Conservation (phyloP, 768 basidiomycete species). For the Leccinum sublutescens region DNA sequence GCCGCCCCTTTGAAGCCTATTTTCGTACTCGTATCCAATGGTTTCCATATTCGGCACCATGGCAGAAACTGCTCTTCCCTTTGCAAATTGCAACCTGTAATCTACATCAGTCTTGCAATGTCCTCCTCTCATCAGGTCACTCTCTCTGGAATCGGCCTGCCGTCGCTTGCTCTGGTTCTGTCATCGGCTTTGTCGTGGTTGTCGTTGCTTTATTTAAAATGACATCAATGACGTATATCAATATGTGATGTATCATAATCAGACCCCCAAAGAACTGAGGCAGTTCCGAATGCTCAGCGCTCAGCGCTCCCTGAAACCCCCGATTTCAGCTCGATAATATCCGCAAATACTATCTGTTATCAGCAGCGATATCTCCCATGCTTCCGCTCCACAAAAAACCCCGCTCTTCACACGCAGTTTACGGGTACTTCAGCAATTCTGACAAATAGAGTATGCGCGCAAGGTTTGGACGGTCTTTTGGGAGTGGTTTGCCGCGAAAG, state of each 20-base stretch:
- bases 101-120: constrained; percentile 22
- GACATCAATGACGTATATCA: neutral
- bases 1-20: constrained; percentile 29
- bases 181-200: constrained; percentile 80
- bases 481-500: constrained; percentile 81
- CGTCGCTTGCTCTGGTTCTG: constrained; percentile 74
- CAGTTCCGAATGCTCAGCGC: constrained; percentile 79
- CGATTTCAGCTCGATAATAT: constrained; percentile 10
- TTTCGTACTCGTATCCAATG: constrained; percentile 42
- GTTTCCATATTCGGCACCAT: constrained; percentile 86
- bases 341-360: neutral
- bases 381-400: constrained; percentile 11
- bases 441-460: constrained; percentile 38
- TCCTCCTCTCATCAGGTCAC: constrained; percentile 39
- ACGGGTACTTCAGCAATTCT: constrained; percentile 42
- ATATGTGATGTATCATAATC: constrained; percentile 1
- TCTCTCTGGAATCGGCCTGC: constrained; percentile 66
- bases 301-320: constrained; percentile 31
- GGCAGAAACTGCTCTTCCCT: constrained; percentile 83
- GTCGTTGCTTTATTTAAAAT: constrained; percentile 29
- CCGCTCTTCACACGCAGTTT: constrained; percentile 24
- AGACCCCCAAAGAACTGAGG: constrained; percentile 92
- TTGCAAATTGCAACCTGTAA: constrained; percentile 72
- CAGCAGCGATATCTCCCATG: neutral
- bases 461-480: constrained; percentile 34